Base-by-base conservation (phyloP, 805 yeast species). In the Saccharomycopsis lassenensis region DNA sequence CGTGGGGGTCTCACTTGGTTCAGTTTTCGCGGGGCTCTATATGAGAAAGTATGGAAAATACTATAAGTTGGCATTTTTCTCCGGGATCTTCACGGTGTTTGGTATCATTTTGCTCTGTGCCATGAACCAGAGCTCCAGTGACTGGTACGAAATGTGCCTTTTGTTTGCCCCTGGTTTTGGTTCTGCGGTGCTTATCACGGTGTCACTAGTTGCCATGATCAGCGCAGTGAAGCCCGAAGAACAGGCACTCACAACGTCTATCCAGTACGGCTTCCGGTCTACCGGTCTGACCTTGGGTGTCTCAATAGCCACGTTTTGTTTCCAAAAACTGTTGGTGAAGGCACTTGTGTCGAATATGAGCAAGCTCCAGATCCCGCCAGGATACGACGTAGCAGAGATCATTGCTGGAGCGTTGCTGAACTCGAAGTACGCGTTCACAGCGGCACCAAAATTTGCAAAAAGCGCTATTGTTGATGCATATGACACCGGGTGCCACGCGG, bases 241-340 rank as follows among this genome's bases (percentile, higher is more conserved):
- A 49, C 94, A 84, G 55, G 94, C 95, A 1, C 69, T 85, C 15
- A 79, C 89, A 2, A 86, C 95, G 0, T 82, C 94, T 0, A 81
- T 87, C 40, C 94, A 84, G 51, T 86, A 87, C 54, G 86, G 87
- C 0, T 84, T 81, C 61, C 67, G 94, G 50, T 77, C 89, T 7
- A 77, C 86, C 1, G 94, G 94, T 0, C 78, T 89, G n/a, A 80
- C 91, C 0, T 56, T 83, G 33, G 94, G 94, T 25, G 86, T 84
- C 11, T 62, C 87, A 1, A 47, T 76, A 8, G 76, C 82, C 0
- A 67, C 80, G 15, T 76, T 85, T 3, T 61, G 78, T 19, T 80
- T 79, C 59, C 80, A 74, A 49, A 61, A 62, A 33, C 51, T 61
- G 7, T 59, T 78, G 36, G 44, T 46, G 7, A 23, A 20, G 3